phyloP scores from a whole-genome alignment of 768 basidiomycete species.

The Boletus coccyginus region DNA sequence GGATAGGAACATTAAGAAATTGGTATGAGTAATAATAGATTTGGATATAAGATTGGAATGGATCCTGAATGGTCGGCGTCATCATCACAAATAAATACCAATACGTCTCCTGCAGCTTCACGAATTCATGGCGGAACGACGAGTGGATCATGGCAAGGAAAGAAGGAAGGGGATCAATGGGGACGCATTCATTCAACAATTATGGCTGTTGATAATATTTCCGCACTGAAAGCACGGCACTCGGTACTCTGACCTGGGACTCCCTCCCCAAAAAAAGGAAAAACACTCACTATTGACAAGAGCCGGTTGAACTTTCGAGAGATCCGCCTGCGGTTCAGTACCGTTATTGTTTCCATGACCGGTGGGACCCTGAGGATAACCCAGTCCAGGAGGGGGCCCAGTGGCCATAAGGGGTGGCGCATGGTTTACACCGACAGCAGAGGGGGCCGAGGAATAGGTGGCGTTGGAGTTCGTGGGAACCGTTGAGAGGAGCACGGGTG shows the following conservation, averaged over 20 bases:
- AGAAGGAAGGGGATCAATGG: slow-evolving; percentile 17
- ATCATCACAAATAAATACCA: slow-evolving; percentile 20
- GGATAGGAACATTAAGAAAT: slow-evolving; percentile 15
- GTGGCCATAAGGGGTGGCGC: slow-evolving; percentile 31
- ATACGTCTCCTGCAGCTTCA: slow-evolving; percentile 25
- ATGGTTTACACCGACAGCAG: slow-evolving; percentile 16
- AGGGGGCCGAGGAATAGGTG: slow-evolving; percentile 9
- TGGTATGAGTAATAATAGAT: slow-evolving; percentile 7
- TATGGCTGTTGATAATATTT: slow-evolving; percentile 72
- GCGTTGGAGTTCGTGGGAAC: slow-evolving; percentile 8
- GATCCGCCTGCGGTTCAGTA: slow-evolving; percentile 23
- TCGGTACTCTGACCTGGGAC: slow-evolving; percentile 79
- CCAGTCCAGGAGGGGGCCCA: slow-evolving; percentile 70
- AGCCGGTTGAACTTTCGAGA: slow-evolving; percentile 20
- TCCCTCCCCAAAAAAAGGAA: slow-evolving; percentile 70
- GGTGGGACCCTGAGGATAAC: slow-evolving; percentile 38
- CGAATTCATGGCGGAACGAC: slow-evolving; percentile 27
- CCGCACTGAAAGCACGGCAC: slow-evolving; percentile 89
- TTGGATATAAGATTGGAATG: slow-evolving; percentile 3
- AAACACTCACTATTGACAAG: slow-evolving; percentile 63
- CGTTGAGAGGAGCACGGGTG: slow-evolving; percentile 32
- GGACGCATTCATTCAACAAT: slow-evolving; percentile 40
- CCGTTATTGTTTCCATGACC: slow-evolving; percentile 22
- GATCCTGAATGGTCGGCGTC: slow-evolving; percentile 19
- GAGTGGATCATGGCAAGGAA: slow-evolving; percentile 25